These are phyloP conservation scores for Mallotus nudiflorus DNA, from an alignment of 345 rosid species.

Conservation along the genomic window DNA sequence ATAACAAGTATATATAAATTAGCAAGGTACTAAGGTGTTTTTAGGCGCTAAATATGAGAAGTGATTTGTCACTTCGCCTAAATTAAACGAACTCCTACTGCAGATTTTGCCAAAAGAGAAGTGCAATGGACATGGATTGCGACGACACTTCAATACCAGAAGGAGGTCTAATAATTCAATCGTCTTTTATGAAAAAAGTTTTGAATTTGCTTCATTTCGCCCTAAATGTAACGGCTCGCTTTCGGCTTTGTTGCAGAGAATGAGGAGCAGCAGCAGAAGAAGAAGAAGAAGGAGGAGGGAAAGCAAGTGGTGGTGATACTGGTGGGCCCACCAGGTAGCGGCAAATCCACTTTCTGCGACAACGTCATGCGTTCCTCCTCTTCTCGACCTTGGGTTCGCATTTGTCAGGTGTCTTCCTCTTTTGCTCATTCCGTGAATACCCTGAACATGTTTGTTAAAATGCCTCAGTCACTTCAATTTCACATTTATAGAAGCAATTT, in stretches of 20 bases:
- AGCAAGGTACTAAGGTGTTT: too few relatives aligned
- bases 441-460: constrained; percentile 39
- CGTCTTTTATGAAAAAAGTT: not conserved
- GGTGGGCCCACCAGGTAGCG: constrained; percentile 92
- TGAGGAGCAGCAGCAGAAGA: constrained; percentile 39
- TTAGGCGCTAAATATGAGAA: too few relatives aligned
- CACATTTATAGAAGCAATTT: too few relatives aligned
- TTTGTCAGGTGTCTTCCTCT: constrained; percentile 69
- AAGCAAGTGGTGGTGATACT: constrained; percentile 49
- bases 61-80: too few relatives aligned
- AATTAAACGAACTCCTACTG: too few relatives aligned
- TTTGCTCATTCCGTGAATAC: not conserved
- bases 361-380: constrained; percentile 59
- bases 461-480: constrained; percentile 21
- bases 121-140: constrained; percentile 44
- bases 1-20: too few relatives aligned
- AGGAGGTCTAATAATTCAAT: constrained; percentile 19
- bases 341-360: constrained; percentile 90
- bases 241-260: constrained; percentile 12
- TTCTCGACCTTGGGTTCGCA: constrained; percentile 72
- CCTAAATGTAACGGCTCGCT: too few relatives aligned
- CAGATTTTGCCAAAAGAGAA: too few relatives aligned
- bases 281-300: constrained; percentile 32
- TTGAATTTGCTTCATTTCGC: not conserved
- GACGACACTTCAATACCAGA: constrained; percentile 30